These are phyloP conservation scores for Macrolepiota albuminosa DNA, from an alignment of 768 basidiomycete species.

Conservation along the genomic window DNA sequence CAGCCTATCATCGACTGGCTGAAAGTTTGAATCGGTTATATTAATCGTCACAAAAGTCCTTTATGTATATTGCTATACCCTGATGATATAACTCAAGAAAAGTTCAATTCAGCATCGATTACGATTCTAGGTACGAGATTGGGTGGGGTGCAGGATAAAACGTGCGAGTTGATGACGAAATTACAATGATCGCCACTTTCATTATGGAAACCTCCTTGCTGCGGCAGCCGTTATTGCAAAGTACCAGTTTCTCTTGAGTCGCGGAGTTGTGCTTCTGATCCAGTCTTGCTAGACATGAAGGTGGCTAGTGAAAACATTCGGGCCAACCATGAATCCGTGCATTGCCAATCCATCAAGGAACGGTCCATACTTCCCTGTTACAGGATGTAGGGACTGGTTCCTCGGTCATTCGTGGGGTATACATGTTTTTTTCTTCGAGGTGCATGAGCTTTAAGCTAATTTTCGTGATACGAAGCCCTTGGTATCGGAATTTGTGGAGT, in stretches of 20 bases:
- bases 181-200: constrained; percentile 33
- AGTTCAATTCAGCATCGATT: constrained; percentile 17
- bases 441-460: background rate
- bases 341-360: constrained; percentile 28
- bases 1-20: constrained; percentile 20
- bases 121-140: constrained; percentile 26
- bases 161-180: constrained; percentile 27
- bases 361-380: constrained; percentile 27
- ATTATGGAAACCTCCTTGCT: constrained; percentile 29
- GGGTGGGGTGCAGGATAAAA: constrained; percentile 29
- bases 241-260: constrained; percentile 9
- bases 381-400: constrained; percentile 30
- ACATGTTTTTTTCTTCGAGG: background rate
- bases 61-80: background rate
- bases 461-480: constrained; percentile 18
- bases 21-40: constrained; percentile 19
- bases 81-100: background rate
- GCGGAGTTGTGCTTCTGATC: background rate
- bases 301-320: constrained; percentile 21
- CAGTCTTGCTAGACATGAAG: background rate
- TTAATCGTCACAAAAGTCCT: constrained; percentile 14
- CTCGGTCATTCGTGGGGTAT: constrained; percentile 32
- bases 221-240: constrained; percentile 28
- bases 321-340: constrained; percentile 23
- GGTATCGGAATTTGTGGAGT: constrained; percentile 29